These are phyloP conservation scores for Fusarium hainanense DNA, from an alignment of 2,329 filamentous ascomycete genomes.

Conservation along the genomic window DNA sequence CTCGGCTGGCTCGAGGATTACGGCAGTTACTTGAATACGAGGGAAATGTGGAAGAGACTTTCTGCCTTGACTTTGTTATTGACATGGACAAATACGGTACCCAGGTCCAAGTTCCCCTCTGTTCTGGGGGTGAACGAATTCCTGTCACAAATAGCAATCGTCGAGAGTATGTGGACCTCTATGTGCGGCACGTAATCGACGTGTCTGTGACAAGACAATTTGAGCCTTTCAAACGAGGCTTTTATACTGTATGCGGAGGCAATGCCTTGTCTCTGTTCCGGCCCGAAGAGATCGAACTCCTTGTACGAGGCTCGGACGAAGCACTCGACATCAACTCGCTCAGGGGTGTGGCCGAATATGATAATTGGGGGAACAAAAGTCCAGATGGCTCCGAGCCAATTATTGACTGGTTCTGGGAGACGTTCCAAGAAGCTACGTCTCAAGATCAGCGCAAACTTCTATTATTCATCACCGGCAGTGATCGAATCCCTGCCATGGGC, in stretches of 20 bases:
- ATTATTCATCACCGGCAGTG: slow-evolving; percentile 89
- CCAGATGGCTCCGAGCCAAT: slow-evolving; percentile 72
- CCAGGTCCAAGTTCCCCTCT: slow-evolving; percentile 74
- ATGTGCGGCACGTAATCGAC: slow-evolving; percentile 84
- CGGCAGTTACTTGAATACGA: slow-evolving; percentile 83
- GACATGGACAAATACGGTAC: slow-evolving; percentile 82
- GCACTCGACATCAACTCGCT: slow-evolving; percentile 81
- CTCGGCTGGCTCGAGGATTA: slow-evolving; percentile 79
- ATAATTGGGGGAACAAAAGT: slow-evolving; percentile 75
- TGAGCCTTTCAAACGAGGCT: slow-evolving; percentile 92
- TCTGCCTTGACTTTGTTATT: slow-evolving; percentile 84
- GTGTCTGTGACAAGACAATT: slow-evolving; percentile 83
- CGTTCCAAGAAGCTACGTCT: slow-evolving; percentile 74
- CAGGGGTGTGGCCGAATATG: slow-evolving; percentile 81
- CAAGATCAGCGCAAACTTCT: slow-evolving; percentile 81
- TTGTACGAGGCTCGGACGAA: slow-evolving; percentile 87
- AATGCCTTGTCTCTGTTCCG: slow-evolving; percentile 89
- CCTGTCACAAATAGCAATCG: slow-evolving; percentile 87
- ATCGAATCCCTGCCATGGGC: slow-evolving; percentile 89
- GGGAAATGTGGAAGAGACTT: slow-evolving; percentile 82
- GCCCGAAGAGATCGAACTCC: slow-evolving; percentile 89
- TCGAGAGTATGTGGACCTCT: slow-evolving; percentile 86
- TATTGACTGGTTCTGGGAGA: slow-evolving; percentile 89
- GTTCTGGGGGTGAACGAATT: slow-evolving; percentile 76
- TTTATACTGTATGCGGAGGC: slow-evolving; percentile 90